phyloP scores from a whole-genome alignment of 2,329 filamentous ascomycete species.

The Nemania bipapillata region DNA sequence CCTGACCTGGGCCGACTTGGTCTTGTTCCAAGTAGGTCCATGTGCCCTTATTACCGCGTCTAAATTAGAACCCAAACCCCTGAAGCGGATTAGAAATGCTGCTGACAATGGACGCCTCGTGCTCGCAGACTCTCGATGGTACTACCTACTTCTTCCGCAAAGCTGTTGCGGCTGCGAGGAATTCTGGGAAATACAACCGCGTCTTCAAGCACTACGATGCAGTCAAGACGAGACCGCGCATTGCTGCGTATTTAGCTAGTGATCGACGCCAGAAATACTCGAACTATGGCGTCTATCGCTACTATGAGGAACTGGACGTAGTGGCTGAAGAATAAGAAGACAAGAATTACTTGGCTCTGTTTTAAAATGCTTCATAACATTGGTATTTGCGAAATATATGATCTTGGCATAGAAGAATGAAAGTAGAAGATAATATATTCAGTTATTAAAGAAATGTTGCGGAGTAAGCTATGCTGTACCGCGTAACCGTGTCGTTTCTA shows the following conservation, averaged over 20 bases:
- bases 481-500: background rate
- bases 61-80: background rate
- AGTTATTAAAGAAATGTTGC: background rate
- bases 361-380: background rate
- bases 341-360: background rate
- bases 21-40: slow-evolving; percentile 72
- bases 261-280: slow-evolving; percentile 69
- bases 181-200: slow-evolving; percentile 64
- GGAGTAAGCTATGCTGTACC: background rate
- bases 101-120: background rate
- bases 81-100: background rate
- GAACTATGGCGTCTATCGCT: slow-evolving; percentile 70
- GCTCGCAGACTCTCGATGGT: slow-evolving; percentile 62
- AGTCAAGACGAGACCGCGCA: slow-evolving; percentile 68
- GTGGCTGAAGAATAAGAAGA: slow-evolving; percentile 6
- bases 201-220: slow-evolving; percentile 72
- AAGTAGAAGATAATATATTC: background rate
- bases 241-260: slow-evolving; percentile 75
- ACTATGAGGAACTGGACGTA: slow-evolving; percentile 76
- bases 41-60: background rate
- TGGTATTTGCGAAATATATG: background rate
- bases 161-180: slow-evolving; percentile 64
- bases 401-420: background rate
- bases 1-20: slow-evolving; percentile 76
- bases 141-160: slow-evolving; percentile 74